These are phyloP conservation scores for Carex kokanica DNA, from an alignment of 176 grass and related monocot species.

Conservation along the genomic window DNA sequence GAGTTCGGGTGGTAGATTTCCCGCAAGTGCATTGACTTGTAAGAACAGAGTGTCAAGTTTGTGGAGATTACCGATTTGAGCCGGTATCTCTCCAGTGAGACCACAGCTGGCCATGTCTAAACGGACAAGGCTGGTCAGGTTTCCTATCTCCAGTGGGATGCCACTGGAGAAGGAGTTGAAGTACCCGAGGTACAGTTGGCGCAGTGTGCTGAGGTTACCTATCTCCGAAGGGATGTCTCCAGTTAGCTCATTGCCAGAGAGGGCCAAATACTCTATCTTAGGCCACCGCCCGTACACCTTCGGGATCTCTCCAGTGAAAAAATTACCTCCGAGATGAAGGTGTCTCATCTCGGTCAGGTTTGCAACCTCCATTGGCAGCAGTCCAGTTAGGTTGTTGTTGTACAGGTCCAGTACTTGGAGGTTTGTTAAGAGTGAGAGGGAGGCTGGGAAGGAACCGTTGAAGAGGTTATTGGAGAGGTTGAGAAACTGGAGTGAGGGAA, in stretches of 20 bases:
- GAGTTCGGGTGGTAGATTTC: slow-evolving; percentile 52
- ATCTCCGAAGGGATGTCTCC: slow-evolving; percentile 64
- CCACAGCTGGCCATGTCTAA: slow-evolving; percentile 84
- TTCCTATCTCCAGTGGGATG: slow-evolving; percentile 67
- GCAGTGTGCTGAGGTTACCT: slow-evolving; percentile 57
- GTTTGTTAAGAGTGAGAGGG: slow-evolving; percentile 31
- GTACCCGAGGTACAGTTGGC: slow-evolving; percentile 78
- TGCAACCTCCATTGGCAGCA: slow-evolving; percentile 47
- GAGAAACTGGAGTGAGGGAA: slow-evolving; percentile 52
- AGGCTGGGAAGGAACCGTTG: slow-evolving; percentile 63
- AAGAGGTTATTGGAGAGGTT: slow-evolving; percentile 95
- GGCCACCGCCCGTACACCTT: slow-evolving; percentile 60
- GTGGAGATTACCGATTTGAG: slow-evolving; percentile 47
- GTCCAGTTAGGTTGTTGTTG: slow-evolving; percentile 85
- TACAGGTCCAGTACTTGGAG: slow-evolving; percentile 83
- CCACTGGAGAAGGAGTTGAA: slow-evolving; percentile 77
- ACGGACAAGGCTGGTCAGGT: slow-evolving; percentile 48
- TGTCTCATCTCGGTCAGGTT: slow-evolving; percentile 57
- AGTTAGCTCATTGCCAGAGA: slow-evolving; percentile 86
- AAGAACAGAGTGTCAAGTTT: slow-evolving; percentile 90
- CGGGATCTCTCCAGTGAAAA: slow-evolving; percentile 73
- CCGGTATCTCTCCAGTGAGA: slow-evolving; percentile 58
- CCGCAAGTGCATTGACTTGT: slow-evolving; percentile 62
- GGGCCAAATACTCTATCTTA: slow-evolving; percentile 62
- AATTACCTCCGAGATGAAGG: slow-evolving; percentile 89